Evolutionary conservation across 2,329 filamentous ascomycete genomes (phyloP).

Genomic region (Penicillium rolfsii): DNA sequence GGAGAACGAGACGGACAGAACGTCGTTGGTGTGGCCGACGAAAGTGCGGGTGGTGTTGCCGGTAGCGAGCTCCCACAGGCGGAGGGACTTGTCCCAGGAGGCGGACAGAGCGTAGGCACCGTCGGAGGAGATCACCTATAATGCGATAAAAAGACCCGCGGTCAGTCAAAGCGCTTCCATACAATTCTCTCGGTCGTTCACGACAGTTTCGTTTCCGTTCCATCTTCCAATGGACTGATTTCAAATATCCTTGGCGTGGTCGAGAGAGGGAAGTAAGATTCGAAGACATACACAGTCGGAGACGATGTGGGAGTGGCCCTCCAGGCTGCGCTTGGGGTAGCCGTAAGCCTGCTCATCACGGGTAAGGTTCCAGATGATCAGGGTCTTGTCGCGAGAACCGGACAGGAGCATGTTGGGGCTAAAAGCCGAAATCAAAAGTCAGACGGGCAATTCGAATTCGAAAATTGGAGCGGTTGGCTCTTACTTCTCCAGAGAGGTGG

Average conservation of each 20-base stretch:
- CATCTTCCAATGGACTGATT: slow-evolving; percentile 16
- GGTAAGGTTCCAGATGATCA: slow-evolving; percentile 99
- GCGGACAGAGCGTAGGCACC: slow-evolving; percentile 98
- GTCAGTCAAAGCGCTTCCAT: slow-evolving; percentile 34
- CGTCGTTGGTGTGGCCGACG: slow-evolving; percentile 98
- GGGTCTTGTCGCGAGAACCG: slow-evolving; percentile 93
- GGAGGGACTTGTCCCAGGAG: slow-evolving; percentile 99
- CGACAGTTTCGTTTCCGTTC: slow-evolving; percentile 14
- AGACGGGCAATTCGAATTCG: slow-evolving; percentile 38
- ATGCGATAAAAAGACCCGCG: slow-evolving; percentile 26
- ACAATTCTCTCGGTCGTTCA: slow-evolving; percentile 7
- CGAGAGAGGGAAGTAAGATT: slow-evolving; percentile 15
- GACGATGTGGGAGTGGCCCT: slow-evolving; percentile 99
- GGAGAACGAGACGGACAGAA: slow-evolving; percentile 99
- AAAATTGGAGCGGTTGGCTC: slow-evolving; percentile 37
- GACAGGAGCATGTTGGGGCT: slow-evolving; percentile 99
- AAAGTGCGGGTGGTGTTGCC: slow-evolving; percentile 97
- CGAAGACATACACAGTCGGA: slow-evolving; percentile 91
- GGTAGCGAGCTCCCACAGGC: slow-evolving; percentile 97
- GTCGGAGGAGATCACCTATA: slow-evolving; percentile 96
- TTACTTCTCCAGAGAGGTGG: slow-evolving; percentile 98
- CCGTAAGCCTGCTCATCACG: slow-evolving; percentile 98
- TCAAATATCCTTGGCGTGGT: slow-evolving; percentile 11
- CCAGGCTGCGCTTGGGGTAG: slow-evolving; percentile 97
- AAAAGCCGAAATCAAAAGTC: slow-evolving; percentile 36